Base-by-base conservation (phyloP, 2,329 filamentous ascomycete species). In the Paraphaeosphaeria sporulosa region DNA sequence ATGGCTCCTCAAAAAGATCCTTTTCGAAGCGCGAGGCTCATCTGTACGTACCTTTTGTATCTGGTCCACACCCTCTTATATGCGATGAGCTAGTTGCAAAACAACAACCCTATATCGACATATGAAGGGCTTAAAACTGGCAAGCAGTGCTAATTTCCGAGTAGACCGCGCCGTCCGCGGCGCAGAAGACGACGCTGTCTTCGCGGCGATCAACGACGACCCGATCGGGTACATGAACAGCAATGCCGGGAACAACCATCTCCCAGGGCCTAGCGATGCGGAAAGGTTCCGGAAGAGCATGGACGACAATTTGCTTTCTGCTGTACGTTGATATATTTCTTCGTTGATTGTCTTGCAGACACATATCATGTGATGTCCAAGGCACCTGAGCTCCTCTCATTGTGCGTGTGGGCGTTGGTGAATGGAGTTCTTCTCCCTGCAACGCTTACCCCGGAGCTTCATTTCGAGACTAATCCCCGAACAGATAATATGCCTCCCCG, bases 171-270 rank as follows among this genome's bases (percentile, higher is more conserved):
- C 69, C 15, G 59, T 74, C n/a, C 65, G 64, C 19, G 50, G 46
- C 21, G 58, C 63, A 9, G 49, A 61, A 21, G 71, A 75, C 58
- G 59, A 65, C n/a, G 23, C 63, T 3, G 56, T 73, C 52, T 75
- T 73, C 66, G 30, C 51, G 5, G 64, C 66, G 42, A 64, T 75
- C 10, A 67, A 67, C 49, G 59, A 63, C 53, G 73, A 75, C 61
- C 53, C 57, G 10, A 30, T 52, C 32, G 71, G 72, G 15, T 73
- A 61, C 63, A 56, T 61, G 42, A 73, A 73, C 63, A 57, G 69
- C 64, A 74, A 67, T 40, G 55, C 57, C 2, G 46, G 51, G 8
- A 74, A 74, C 60, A 66, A 62, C 42, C 55, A 56, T 4, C 65
- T 73, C 1, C 64, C 68, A 2, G 58, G 49, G 10, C n/a, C 51